These are phyloP conservation scores for Tarenaya hassleriana DNA, from an alignment of 345 rosid species.

Conservation along the genomic window DNA sequence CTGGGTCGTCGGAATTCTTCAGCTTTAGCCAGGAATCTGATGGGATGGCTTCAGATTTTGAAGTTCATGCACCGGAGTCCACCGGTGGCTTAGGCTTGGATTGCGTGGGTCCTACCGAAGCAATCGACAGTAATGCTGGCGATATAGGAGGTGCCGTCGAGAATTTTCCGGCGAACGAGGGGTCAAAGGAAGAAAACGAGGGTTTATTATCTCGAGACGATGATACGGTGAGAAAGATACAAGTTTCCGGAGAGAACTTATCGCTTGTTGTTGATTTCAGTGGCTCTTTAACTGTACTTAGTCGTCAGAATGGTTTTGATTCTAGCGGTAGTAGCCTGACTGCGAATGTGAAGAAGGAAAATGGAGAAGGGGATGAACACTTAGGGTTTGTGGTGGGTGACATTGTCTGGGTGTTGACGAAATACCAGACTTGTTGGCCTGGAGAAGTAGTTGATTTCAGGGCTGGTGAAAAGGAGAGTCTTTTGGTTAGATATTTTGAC, in stretches of 20 bases:
- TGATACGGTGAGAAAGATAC: conserved; percentile 35
- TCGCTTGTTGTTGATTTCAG: conserved; percentile 70
- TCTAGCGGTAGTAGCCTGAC: conserved; percentile 15
- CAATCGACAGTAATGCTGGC: not conserved
- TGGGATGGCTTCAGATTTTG: conserved; percentile 21
- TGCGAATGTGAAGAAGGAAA: conserved; percentile 17
- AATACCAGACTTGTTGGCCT: conserved; percentile 77
- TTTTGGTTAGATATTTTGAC: conserved; percentile 49
- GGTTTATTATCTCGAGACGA: conserved; percentile 20
- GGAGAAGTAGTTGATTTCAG: conserved; percentile 51
- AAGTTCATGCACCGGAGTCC: not conserved
- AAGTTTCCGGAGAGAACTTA: conserved; percentile 47
- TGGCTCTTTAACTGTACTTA: conserved; percentile 25
- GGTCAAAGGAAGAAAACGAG: conserved; percentile 26
- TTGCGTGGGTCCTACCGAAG: not conserved
- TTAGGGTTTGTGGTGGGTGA: conserved; percentile 47
- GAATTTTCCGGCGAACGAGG: conserved; percentile 22
- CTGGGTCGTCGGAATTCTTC: conserved; percentile 18
- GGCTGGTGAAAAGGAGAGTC: conserved; percentile 29
- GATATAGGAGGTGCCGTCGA: not conserved
- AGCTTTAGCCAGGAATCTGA: conserved; percentile 20
- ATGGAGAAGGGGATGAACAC: conserved; percentile 23
- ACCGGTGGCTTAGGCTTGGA: conserved; percentile 15
- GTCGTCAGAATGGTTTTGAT: conserved; percentile 19
- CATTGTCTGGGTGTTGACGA: conserved; percentile 69